These are phyloP conservation scores for Chalara sp. DNA, from an alignment of 2,329 filamentous ascomycete genomes.

Conservation along the genomic window DNA sequence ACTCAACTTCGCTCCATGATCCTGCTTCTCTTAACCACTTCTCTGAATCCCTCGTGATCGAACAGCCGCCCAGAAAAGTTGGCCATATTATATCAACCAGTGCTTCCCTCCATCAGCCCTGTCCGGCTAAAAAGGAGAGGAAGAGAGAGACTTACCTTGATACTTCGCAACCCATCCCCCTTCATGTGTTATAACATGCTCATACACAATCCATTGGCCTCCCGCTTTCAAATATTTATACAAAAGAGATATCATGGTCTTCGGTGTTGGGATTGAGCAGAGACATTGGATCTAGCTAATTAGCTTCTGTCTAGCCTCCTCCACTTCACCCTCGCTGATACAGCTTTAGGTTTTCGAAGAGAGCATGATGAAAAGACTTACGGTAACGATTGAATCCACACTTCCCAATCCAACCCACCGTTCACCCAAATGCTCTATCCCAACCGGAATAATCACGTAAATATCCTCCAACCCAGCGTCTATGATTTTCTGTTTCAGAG, in stretches of 20 bases:
- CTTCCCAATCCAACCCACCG: conserved; percentile 38
- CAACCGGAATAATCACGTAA: conserved; percentile 57
- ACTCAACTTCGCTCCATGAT: conserved; percentile 21
- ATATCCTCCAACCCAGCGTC: conserved; percentile 46
- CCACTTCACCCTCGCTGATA: too few species aligned
- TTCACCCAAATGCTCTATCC: conserved; percentile 47
- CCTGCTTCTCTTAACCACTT: conserved; percentile 18
- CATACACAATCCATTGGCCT: conserved; percentile 22
- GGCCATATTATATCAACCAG: conserved; percentile 21
- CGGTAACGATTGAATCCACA: conserved; percentile 21
- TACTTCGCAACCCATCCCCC: conserved; percentile 15
- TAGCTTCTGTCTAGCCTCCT: too few species aligned
- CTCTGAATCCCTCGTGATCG: conserved; percentile 21
- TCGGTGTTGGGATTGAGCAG: conserved; percentile 18
- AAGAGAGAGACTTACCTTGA: conserved; percentile 17
- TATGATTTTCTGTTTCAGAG: conserved; percentile 39
- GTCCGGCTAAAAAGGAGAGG: too few species aligned
- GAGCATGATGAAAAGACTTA: conserved; percentile 2
- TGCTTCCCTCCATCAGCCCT: conserved; percentile 13
- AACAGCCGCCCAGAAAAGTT: conserved; percentile 21
- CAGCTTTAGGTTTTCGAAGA: neutral
- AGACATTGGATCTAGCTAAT: conserved; percentile 13
- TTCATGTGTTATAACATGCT: conserved; percentile 20
- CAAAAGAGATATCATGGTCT: conserved; percentile 18
- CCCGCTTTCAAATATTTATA: conserved; percentile 21